phyloP scores from a whole-genome alignment of 192 early-diverging fungal species.

The Jimgerdemannia flammicorona region DNA sequence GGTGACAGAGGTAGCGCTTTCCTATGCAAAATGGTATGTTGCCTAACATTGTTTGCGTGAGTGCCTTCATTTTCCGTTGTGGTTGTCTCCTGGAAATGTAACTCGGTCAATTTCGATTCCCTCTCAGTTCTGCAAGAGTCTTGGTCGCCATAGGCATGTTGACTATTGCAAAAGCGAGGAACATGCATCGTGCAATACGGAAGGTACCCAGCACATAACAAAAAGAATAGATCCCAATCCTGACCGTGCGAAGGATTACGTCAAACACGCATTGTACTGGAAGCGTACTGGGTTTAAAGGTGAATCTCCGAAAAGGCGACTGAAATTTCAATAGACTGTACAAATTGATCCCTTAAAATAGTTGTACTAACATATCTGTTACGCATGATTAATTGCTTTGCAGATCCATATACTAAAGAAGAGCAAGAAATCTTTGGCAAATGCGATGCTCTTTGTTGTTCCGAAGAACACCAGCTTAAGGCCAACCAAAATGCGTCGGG shows the following conservation, averaged over 20 bases:
- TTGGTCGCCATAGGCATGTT: constrained; percentile 13
- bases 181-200: not conserved
- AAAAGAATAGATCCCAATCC: not conserved
- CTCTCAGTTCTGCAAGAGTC: constrained; percentile 5
- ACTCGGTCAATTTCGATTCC: not conserved
- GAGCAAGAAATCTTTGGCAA: constrained; percentile 13
- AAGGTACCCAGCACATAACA: not conserved
- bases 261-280: constrained; percentile 17
- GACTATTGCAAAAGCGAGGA: constrained; percentile 13
- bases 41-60: too few relatives aligned
- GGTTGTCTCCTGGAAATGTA: too few relatives aligned
- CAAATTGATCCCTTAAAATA: not conserved
- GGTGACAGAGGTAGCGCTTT: constrained; percentile 16
- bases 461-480: constrained; percentile 9
- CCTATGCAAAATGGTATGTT: constrained; percentile 11
- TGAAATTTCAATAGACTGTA: not conserved
- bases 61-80: too few relatives aligned
- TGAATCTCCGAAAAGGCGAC: not conserved
- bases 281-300: constrained; percentile 12
- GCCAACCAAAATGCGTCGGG: not conserved
- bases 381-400: not conserved
- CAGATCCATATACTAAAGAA: constrained; percentile 14
- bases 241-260: constrained; percentile 6
- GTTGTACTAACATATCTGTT: not conserved
- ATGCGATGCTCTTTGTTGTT: constrained; percentile 15